A percentile compares a stretch with the other conserved stretches of the same genome.
These are phyloP conservation scores for Acanthamoeba royreba DNA, from an alignment of 208 protist genomes.

Conservation along the genomic window DNA sequence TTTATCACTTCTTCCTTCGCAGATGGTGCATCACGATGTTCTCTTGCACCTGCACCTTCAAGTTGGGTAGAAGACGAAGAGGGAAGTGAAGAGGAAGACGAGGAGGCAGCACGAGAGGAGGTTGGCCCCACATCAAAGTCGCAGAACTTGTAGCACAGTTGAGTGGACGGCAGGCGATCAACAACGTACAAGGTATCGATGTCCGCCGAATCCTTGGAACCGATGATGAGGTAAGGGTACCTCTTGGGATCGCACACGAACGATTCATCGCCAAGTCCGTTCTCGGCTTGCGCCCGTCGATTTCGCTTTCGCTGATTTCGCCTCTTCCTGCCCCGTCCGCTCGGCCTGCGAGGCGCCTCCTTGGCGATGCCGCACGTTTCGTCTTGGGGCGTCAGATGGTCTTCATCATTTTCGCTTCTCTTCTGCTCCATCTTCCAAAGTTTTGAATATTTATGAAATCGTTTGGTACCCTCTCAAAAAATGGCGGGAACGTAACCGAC, in stretches of 20 bases:
- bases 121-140: background rate
- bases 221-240: background rate
- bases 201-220: background rate
- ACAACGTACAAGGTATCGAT: background rate
- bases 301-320: background rate
- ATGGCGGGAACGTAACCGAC: too few species aligned
- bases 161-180: background rate
- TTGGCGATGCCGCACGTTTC: background rate
- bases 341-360: too few species aligned
- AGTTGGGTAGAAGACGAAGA: too few species aligned
- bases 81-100: too few species aligned
- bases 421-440: background rate
- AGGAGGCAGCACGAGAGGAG: background rate
- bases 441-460: background rate
- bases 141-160: conserved; percentile 18
- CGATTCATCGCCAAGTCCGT: too few species aligned
- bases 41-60: too few species aligned
- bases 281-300: background rate
- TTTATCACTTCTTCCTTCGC: background rate
- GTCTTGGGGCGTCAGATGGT: background rate
- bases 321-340: background rate
- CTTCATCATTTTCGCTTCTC: background rate
- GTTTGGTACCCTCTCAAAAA: too few species aligned
- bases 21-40: too few species aligned
- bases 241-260: background rate